A percentile compares a stretch with the other conserved stretches of the same genome.
These are phyloP conservation scores for Lactarius evosmus DNA, from an alignment of 768 basidiomycete species.

Conservation along the genomic window DNA sequence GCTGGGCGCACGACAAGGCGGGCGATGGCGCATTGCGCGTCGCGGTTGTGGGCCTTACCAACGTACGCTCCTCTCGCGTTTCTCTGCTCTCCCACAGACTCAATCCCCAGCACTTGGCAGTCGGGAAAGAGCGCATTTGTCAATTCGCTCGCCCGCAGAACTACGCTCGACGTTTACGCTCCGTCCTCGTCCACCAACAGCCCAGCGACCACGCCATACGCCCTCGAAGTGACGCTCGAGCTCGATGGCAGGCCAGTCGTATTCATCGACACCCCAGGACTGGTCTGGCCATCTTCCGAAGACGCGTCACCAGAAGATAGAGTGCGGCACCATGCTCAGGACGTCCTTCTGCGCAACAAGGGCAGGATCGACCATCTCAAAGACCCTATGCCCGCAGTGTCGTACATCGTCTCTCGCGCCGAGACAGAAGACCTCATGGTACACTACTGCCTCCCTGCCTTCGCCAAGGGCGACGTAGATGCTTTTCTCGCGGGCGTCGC, in stretches of 20 bases:
- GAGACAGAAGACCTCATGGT: conserved; percentile 84
- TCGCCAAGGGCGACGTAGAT: conserved; percentile 58
- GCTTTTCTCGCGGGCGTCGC: conserved; percentile 79
- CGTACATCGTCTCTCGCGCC: conserved; percentile 64
- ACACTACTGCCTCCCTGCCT: conserved; percentile 80
- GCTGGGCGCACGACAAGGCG: conserved; percentile 47
- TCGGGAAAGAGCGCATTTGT: conserved; percentile 82
- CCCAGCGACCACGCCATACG: conserved; percentile 69
- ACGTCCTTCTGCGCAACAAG: conserved; percentile 74
- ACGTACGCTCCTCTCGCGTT: conserved; percentile 47
- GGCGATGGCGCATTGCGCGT: conserved; percentile 55
- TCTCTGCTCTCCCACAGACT: not conserved
- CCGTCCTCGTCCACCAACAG: conserved; percentile 45
- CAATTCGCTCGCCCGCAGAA: conserved; percentile 64
- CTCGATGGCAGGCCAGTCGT: conserved; percentile 50
- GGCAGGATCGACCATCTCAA: conserved; percentile 85
- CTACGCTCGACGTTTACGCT: conserved; percentile 55
- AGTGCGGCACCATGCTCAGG: conserved; percentile 48
- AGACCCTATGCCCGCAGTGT: conserved; percentile 59
- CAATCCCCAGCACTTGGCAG: conserved; percentile 39
- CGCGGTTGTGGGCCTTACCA: conserved; percentile 80
- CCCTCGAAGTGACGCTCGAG: conserved; percentile 58
- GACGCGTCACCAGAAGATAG: conserved; percentile 41
- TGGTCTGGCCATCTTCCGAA: conserved; percentile 48
- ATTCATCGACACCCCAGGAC: conserved; percentile 87